Conservation (phyloP, 1,284 basidiomycete genomes). For the Marasmius oreades region DNA sequence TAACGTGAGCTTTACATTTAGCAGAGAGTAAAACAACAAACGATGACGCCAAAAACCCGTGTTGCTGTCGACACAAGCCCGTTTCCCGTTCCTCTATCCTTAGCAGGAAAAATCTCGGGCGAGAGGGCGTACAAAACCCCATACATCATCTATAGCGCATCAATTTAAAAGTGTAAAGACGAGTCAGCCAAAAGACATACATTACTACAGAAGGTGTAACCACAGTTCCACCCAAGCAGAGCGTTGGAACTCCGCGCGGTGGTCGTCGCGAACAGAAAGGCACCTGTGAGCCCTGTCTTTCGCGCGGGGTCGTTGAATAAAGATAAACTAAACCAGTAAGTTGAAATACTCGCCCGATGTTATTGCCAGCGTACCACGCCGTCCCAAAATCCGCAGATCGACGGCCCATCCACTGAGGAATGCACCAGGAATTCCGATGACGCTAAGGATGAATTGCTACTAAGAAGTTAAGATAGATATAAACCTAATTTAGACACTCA, state of each 20-base stretch:
- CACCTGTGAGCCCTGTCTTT: constrained; percentile 53
- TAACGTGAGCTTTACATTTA: constrained; percentile 3
- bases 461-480: neutral
- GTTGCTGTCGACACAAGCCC: constrained; percentile 59
- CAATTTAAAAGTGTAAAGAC: constrained; percentile 2
- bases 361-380: constrained; percentile 59
- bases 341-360: constrained; percentile 33
- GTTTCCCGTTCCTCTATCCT: constrained; percentile 71
- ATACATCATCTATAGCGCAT: constrained; percentile 58
- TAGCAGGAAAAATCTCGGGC: constrained; percentile 70
- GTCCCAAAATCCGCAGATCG: constrained; percentile 54
- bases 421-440: constrained; percentile 68
- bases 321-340: constrained; percentile 13
- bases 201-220: constrained; percentile 59
- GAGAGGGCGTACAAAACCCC: constrained; percentile 67
- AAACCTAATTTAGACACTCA: neutral
- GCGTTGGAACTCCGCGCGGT: constrained; percentile 59
- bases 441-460: constrained; percentile 64
- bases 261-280: constrained; percentile 67
- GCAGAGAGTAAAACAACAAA: constrained; percentile 20
- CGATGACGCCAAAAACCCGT: constrained; percentile 64
- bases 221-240: constrained; percentile 73
- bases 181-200: constrained; percentile 25
- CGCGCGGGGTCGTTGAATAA: constrained; percentile 29
- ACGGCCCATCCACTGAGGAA: constrained; percentile 59